Percentiles rank a stretch among this genome's conserved stretches.
phyloP scores from a whole-genome alignment of 805 yeast species.

The Metschnikowia chrysomelidarum region DNA sequence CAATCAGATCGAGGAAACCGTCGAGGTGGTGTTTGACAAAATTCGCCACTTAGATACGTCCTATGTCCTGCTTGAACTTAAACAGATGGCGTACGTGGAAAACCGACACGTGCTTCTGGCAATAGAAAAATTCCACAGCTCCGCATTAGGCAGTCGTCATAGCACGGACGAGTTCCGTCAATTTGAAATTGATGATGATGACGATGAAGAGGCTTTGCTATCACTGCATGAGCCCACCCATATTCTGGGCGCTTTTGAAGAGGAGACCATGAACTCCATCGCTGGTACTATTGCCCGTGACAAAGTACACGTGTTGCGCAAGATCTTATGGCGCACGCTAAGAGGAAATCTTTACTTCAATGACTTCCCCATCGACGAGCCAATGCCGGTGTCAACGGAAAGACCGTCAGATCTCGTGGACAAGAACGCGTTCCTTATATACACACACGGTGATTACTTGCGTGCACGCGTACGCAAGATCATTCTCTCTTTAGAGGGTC shows the following conservation, averaged over 20 bases:
- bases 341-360: slow-evolving; percentile 43
- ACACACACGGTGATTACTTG: slow-evolving; percentile 40
- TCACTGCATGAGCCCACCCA: slow-evolving; percentile 21
- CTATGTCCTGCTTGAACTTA: slow-evolving; percentile 25
- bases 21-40: slow-evolving; percentile 27
- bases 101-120: slow-evolving; percentile 35
- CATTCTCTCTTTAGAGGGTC: slow-evolving; percentile 39
- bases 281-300: slow-evolving; percentile 36
- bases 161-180: slow-evolving; percentile 19
- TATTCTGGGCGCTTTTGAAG: slow-evolving; percentile 22
- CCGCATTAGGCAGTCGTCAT: slow-evolving; percentile 15
- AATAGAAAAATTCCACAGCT: slow-evolving; percentile 33
- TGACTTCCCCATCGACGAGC: slow-evolving; percentile 33
- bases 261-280: slow-evolving; percentile 29
- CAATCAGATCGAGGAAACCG: slow-evolving; percentile 29
- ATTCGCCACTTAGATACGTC: slow-evolving; percentile 39
- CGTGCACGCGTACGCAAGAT: slow-evolving; percentile 34
- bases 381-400: slow-evolving; percentile 14
- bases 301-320: slow-evolving; percentile 37
- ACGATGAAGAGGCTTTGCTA: slow-evolving; percentile 30
- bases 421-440: slow-evolving; percentile 39
- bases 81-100: slow-evolving; percentile 28
- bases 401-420: slow-evolving; percentile 24
- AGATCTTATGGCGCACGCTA: slow-evolving; percentile 42
- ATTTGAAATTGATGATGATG: slow-evolving; percentile 22